Conservation (phyloP, 768 basidiomycete genomes). For the Tricholoma flavovirens region DNA sequence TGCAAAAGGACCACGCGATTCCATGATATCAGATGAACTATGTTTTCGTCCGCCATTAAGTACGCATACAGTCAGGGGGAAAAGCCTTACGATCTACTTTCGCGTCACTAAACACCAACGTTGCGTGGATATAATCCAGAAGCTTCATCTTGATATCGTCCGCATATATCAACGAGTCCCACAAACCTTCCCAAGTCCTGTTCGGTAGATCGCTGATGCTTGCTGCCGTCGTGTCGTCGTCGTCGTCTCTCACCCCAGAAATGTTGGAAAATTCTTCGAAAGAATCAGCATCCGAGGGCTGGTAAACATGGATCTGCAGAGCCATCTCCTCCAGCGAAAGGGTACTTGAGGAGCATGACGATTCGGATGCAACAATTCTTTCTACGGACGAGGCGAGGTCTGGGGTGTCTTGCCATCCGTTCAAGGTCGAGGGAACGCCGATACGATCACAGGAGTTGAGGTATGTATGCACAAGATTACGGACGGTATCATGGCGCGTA, state of each 20-base stretch:
- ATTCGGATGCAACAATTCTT: conserved; percentile 67
- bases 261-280: conserved; percentile 70
- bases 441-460: conserved; percentile 57
- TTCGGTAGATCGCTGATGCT: conserved; percentile 87
- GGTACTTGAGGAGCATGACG: conserved; percentile 48
- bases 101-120: conserved; percentile 86
- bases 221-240: conserved; percentile 80
- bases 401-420: conserved; percentile 75
- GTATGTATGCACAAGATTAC: conserved; percentile 54
- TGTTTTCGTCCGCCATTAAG: conserved; percentile 8
- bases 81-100: conserved; percentile 67
- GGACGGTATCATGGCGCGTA: conserved; percentile 70
- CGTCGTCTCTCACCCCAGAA: conserved; percentile 50
- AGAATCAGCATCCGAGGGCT: conserved; percentile 61
- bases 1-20: conserved; percentile 92
- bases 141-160: conserved; percentile 81
- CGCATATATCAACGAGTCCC: conserved; percentile 87
- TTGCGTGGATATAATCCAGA: conserved; percentile 92
- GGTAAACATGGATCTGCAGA: conserved; percentile 86
- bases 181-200: conserved; percentile 79
- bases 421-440: conserved; percentile 60
- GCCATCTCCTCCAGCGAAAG: conserved; percentile 52
- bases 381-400: conserved; percentile 74
- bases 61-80: not conserved
- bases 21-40: conserved; percentile 91